Base-by-base conservation (phyloP, 345 rosid genomes). In the Nasturtium officinale region DNA sequence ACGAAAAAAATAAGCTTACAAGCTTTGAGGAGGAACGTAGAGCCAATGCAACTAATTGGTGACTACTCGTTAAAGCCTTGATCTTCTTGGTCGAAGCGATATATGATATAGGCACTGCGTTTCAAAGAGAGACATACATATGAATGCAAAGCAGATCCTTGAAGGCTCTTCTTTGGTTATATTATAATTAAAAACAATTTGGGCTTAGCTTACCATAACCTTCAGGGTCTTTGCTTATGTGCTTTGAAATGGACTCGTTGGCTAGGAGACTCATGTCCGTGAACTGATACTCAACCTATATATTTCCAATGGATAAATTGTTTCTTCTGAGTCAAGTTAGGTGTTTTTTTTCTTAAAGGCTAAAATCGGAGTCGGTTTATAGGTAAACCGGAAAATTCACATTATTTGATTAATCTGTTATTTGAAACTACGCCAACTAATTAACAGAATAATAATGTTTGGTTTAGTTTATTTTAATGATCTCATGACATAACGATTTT, bases 221-320 rank as follows among this genome's bases (percentile, higher is more conserved):
- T 82, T 91, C 97, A 18, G 84, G 87, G 35, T 95, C 98, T 88
- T 88, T 90, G 70, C 62, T 83, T 60, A 88, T 81, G 35, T 90
- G 98, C 77, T 85, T 91, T 28, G 94, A 85, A 77, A 95, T 79
- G 18, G 90, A 85, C 65, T 95, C 98, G 78, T 95, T 91, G 11
- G 96, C 93, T 33, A 95, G 82, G 76, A 95, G 90, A 79, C 92
- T 90, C 89, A 91, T 87, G 81, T 92, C 89, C 61, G 96, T 91
- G 73, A 95, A 84, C 80, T 87, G 91, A 75, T 91, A 91, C 59
- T 95, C 98, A 72, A 83, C 99, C 98, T 91, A 23, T 2, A 23
- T 23, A 82, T 56, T 17, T 51, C 15, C 6, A 16, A 59, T 1
- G 13, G n/a, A 26, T 20, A 59, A 4, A 3, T 1, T 20, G 18